Conservation (phyloP, 805 yeast genomes). For the Metschnikowia reukaufii region DNA sequence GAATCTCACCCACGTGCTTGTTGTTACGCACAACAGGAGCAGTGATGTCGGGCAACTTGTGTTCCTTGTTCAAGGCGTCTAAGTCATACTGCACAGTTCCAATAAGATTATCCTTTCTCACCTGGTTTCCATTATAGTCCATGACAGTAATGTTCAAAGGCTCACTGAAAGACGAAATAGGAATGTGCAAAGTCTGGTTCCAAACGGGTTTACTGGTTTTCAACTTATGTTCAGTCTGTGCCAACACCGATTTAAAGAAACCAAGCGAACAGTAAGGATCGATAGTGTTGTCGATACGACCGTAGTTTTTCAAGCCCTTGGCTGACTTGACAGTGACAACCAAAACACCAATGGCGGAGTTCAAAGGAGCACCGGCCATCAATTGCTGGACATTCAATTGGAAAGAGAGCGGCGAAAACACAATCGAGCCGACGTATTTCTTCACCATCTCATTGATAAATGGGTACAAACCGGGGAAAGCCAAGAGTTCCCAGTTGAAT, state of each 20-base stretch:
- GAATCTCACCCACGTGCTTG: conserved; percentile 74
- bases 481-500: conserved; percentile 83
- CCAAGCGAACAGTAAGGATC: conserved; percentile 88
- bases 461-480: conserved; percentile 83
- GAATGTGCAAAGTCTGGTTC: conserved; percentile 74
- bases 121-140: conserved; percentile 67
- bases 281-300: conserved; percentile 70
- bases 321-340: conserved; percentile 69
- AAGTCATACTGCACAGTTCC: conserved; percentile 78
- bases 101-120: conserved; percentile 73
- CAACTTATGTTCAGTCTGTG: conserved; percentile 64
- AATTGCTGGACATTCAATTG: conserved; percentile 91
- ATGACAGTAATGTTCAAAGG: conserved; percentile 70
- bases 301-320: conserved; percentile 64
- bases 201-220: conserved; percentile 76
- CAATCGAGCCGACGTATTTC: conserved; percentile 84
- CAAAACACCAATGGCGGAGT: conserved; percentile 84
- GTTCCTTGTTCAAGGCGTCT: conserved; percentile 58
- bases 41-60: conserved; percentile 47
- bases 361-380: conserved; percentile 75
- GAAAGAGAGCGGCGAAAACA: conserved; percentile 87
- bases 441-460: conserved; percentile 81
- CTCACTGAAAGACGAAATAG: conserved; percentile 74
- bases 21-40: conserved; percentile 75
- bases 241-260: conserved; percentile 56